Conservation (phyloP, 495 filamentous ascomycete species). For the Lophiostoma macrostomum region DNA sequence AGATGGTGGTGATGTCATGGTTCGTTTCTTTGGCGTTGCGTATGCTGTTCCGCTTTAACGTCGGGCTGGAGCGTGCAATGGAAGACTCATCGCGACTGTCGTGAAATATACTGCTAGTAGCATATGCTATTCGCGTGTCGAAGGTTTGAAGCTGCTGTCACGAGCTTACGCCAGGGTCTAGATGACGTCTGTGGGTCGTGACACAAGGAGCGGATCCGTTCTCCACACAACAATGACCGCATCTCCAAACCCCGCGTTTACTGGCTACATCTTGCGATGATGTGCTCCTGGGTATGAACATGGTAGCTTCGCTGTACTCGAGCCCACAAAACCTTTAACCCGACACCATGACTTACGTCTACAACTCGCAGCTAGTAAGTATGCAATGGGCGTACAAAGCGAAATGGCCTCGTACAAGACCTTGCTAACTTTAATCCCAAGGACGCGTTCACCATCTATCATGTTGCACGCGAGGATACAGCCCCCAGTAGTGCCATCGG, state of each 20-base stretch:
- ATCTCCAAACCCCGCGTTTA: constrained; percentile 13
- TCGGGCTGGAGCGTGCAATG: neutral
- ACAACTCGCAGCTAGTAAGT: constrained; percentile 30
- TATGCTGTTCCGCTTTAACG: neutral
- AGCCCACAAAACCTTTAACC: neutral
- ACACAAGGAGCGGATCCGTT: constrained; percentile 14
- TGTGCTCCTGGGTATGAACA: neutral
- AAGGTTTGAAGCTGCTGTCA: neutral
- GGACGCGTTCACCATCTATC: constrained; percentile 43
- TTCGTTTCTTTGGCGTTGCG: neutral
- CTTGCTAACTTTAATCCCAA: constrained; percentile 11
- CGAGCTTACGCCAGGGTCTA: neutral
- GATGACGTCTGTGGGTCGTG: constrained; percentile 17
- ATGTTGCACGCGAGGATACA: constrained; percentile 35
- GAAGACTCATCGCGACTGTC: neutral
- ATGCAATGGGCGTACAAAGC: too few species aligned
- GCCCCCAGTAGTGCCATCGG: constrained; percentile 10
- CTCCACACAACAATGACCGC: constrained; percentile 7
- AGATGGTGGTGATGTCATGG: constrained; percentile 6
- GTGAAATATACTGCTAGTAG: neutral
- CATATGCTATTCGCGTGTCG: neutral
- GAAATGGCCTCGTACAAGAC: neutral
- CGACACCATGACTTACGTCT: constrained; percentile 25
- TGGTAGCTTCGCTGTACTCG: neutral
- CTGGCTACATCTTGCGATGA: neutral